Base-by-base conservation (phyloP, 352 stramenopile genomes). In the Phytophthora vignae region DNA sequence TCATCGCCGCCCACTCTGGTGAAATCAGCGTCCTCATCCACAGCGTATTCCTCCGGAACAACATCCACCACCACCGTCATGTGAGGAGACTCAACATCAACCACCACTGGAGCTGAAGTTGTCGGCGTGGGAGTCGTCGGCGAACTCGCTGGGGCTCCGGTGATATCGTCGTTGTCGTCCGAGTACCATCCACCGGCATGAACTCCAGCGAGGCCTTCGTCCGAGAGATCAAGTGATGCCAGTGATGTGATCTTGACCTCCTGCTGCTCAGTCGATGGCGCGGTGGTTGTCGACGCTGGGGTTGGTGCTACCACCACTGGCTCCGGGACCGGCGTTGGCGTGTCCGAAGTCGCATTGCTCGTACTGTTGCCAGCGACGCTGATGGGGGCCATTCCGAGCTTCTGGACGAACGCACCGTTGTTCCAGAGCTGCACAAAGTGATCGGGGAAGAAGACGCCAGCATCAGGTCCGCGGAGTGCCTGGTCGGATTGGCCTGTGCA, bases 401-500 rank as follows among this genome's bases (percentile, higher is more conserved):
- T 59, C 25, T 79, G 64, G 3, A 85, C 79, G 54, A 84, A 83
- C 14, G 76, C 66, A 31, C 84, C 81, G 10, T 87, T 72, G 68
- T 92, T 76, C 84, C 81, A 92, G 17, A 92, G 73, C 67, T 73
- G 63, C 33, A 78, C 72, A 27, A 92, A 88, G 36, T 73, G 54
- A 17, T 90, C 73, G 3, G 64, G 49, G 66, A 90, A 92, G 62
- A 92, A 92, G 2, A 46, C 14, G 11, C 83, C 80, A 2, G 85
- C 82, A 8, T 44, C 59, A 0, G 83, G 83, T 9, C 85, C 85
- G 9, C 48, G 22, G 50, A 87, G 71, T 6, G 77, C 65, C 14
- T 83, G 71, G 8, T 61, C 49, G 0, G 66, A 77, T 42, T 80
- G 67, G 1, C 60, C 63, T 1, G 65, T 65, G 55, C 81, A 85